A percentile compares a stretch with the other conserved stretches of the same genome.
phyloP scores from a whole-genome alignment of 306 rosid species.

The Pyrus betulifolia region DNA sequence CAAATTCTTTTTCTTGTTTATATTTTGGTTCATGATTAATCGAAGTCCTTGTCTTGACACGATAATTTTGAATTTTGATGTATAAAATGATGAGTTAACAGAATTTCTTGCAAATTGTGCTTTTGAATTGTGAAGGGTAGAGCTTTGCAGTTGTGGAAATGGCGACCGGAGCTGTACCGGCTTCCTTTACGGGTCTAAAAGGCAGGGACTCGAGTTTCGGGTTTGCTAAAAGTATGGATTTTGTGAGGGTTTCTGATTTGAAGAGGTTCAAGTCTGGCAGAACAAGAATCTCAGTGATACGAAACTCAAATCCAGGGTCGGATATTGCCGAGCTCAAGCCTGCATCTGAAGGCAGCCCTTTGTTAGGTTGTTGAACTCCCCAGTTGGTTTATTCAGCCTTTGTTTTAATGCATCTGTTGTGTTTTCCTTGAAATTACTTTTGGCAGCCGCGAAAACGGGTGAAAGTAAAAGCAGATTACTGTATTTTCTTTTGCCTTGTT shows the following conservation, averaged over 20 bases:
- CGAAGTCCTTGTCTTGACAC: background rate
- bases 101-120: constrained; percentile 10
- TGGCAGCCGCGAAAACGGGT: background rate
- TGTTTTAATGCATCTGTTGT: background rate
- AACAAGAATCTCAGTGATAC: constrained; percentile 54
- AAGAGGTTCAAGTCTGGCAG: constrained; percentile 40
- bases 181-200: constrained; percentile 52
- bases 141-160: constrained; percentile 30
- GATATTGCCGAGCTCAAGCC: constrained; percentile 81
- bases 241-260: constrained; percentile 66
- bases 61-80: background rate
- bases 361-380: constrained; percentile 48
- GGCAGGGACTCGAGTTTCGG: constrained; percentile 61
- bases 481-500: background rate
- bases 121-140: constrained; percentile 36
- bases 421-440: background rate
- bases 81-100: background rate
- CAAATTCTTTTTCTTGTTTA: background rate
- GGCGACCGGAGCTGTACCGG: constrained; percentile 75
- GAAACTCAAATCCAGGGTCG: constrained; percentile 61
- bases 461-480: background rate
- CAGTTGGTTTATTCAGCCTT: background rate
- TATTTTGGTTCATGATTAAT: background rate
- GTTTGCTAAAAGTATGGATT: constrained; percentile 55
- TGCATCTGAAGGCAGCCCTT: constrained; percentile 80